Evolutionary conservation across 495 filamentous ascomycete genomes (phyloP).

Genomic region (Penicillium atrosanguineum): DNA sequence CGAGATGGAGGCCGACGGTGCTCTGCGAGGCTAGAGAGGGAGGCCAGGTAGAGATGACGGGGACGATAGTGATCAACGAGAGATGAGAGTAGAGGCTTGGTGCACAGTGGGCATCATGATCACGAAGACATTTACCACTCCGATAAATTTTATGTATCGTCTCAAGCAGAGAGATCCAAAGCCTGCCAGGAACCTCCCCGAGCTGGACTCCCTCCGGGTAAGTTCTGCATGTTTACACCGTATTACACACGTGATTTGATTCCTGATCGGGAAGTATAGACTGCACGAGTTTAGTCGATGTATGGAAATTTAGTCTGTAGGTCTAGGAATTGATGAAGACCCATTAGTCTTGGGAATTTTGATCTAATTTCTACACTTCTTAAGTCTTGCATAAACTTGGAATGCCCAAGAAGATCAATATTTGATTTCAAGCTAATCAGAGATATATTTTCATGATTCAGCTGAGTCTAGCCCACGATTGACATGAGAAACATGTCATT

Average conservation of each 20-base stretch:
- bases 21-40: constrained; percentile 8
- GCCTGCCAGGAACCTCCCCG: neutral
- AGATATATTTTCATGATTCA: too few species aligned
- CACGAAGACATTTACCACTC: constrained; percentile 11
- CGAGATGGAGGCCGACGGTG: neutral
- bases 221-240: constrained; percentile 4
- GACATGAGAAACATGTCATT: too few species aligned
- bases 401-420: too few species aligned
- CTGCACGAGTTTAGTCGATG: neutral
- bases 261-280: neutral
- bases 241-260: constrained; percentile 7
- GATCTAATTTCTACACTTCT: too few species aligned
- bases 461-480: too few species aligned
- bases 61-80: constrained; percentile 7
- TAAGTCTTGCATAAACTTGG: too few species aligned
- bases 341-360: too few species aligned
- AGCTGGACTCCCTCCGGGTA: constrained; percentile 3
- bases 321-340: neutral
- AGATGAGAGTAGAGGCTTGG: constrained; percentile 1
- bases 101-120: constrained; percentile 17
- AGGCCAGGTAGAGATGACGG: constrained; percentile 1
- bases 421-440: too few species aligned
- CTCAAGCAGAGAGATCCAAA: constrained; percentile 3
- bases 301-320: neutral
- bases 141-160: constrained; percentile 6